Conservation (phyloP, 495 filamentous ascomycete genomes). For the Penicillium soppii region DNA sequence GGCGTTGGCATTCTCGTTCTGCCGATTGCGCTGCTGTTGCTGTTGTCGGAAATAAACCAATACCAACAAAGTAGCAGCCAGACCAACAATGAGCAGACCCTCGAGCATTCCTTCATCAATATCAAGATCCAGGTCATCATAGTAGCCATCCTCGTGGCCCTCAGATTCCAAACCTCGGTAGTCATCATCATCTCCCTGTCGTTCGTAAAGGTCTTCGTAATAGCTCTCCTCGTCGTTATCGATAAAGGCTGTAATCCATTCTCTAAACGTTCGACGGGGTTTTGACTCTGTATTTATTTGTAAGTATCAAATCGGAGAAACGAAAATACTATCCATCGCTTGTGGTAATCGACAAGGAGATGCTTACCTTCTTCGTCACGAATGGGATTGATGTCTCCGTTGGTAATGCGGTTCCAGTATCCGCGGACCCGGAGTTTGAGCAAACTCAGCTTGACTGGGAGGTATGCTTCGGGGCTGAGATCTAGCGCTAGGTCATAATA, state of each 20-base stretch:
- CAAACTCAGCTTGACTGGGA: conserved; percentile 88
- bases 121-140: conserved; percentile 59
- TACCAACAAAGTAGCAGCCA: conserved; percentile 72
- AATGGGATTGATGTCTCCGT: conserved; percentile 86
- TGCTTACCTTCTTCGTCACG: conserved; percentile 78
- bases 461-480: conserved; percentile 88
- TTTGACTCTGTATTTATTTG: conserved; percentile 47
- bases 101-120: conserved; percentile 79
- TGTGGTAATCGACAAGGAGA: background rate
- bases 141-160: conserved; percentile 61
- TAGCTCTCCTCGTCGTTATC: conserved; percentile 63
- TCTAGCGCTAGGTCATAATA: conserved; percentile 91
- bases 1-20: conserved; percentile 38
- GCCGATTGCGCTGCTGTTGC: conserved; percentile 57
- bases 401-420: conserved; percentile 90
- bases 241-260: conserved; percentile 84
- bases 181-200: conserved; percentile 58
- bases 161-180: conserved; percentile 51
- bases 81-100: conserved; percentile 75
- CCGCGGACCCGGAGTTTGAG: conserved; percentile 81
- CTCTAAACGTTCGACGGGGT: conserved; percentile 71
- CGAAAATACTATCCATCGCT: background rate
- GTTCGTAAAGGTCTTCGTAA: conserved; percentile 54
- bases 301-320: background rate
- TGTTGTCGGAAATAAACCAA: conserved; percentile 84